phyloP scores from a whole-genome alignment of 345 rosid species.

The Pistacia atlantica region DNA sequence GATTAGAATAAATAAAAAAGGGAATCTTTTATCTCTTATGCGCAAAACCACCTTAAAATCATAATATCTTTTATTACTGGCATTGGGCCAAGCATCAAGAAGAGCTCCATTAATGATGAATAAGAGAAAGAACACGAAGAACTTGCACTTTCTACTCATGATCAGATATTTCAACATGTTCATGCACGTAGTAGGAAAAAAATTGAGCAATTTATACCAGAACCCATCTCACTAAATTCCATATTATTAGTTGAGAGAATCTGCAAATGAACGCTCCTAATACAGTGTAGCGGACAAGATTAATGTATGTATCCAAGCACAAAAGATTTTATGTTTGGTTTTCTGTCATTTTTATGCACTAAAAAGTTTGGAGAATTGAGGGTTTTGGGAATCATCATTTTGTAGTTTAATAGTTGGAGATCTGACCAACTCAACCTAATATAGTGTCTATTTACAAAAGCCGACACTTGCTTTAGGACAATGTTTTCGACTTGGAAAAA shows the following conservation, averaged over 20 bases:
- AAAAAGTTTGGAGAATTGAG: not conserved
- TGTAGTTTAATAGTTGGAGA: slow-evolving; percentile 1
- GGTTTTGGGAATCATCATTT: not conserved
- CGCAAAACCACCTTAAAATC: slow-evolving; percentile 3
- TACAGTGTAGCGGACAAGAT: not conserved
- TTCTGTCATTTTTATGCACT: slow-evolving; percentile 1
- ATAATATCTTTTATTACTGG: slow-evolving; percentile 8
- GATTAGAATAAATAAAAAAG: no score
- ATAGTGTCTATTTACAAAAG: not conserved
- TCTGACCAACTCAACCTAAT: slow-evolving; percentile 5
- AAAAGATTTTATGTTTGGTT: not conserved
- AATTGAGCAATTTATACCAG: not conserved
- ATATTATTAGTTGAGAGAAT: not conserved
- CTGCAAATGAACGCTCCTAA: not conserved
- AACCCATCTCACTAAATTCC: not conserved
- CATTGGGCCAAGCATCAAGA: slow-evolving; percentile 12
- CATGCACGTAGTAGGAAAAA: not conserved
- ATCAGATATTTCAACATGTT: not conserved
- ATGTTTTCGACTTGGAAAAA: not conserved
- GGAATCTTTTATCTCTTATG: no score
- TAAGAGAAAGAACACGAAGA: not conserved
- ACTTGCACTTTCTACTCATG: not conserved
- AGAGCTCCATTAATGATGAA: slow-evolving; percentile 7
- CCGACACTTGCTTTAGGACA: slow-evolving; percentile 1
- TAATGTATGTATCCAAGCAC: not conserved